phyloP scores from a whole-genome alignment of 768 basidiomycete genomes.

The Phanerochaete carnosa region DNA sequence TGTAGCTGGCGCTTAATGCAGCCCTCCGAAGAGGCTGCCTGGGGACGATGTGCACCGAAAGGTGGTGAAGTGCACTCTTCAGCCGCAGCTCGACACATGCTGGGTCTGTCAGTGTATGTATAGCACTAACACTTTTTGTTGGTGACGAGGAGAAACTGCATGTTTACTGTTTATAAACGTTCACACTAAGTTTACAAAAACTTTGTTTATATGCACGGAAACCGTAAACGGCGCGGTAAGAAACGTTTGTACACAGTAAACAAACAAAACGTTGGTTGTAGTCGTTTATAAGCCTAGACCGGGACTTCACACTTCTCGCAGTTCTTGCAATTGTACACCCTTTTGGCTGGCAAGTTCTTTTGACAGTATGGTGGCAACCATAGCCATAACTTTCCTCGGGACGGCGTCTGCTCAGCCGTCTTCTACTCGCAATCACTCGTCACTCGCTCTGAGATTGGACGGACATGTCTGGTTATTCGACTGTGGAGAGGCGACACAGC shows the following conservation, averaged over 20 bases:
- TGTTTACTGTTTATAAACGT: neutral
- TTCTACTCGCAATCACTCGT: conserved; percentile 73
- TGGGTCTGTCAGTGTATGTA: too few relatives aligned
- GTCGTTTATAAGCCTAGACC: neutral
- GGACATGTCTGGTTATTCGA: conserved; percentile 82
- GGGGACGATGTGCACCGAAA: too few relatives aligned
- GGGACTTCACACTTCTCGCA: too few relatives aligned
- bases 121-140: too few relatives aligned
- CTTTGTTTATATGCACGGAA: neutral
- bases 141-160: too few relatives aligned
- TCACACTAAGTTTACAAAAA: neutral
- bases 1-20: too few relatives aligned
- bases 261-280: neutral
- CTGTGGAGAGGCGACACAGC: conserved; percentile 82
- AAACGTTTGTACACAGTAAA: neutral
- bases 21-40: too few relatives aligned
- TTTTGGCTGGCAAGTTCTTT: neutral
- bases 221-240: neutral
- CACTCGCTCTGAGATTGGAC: conserved; percentile 62
- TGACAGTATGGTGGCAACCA: conserved; percentile 14
- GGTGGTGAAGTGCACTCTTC: too few relatives aligned
- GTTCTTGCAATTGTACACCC: neutral
- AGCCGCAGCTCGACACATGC: too few relatives aligned
- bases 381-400: conserved; percentile 73
- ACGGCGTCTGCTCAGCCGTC: conserved; percentile 83